Evolutionary conservation across 2,329 filamentous ascomycete genomes (phyloP), one percentile per base, ranked within the genome.

Genomic region (Arachnopeziza araneosa): DNA sequence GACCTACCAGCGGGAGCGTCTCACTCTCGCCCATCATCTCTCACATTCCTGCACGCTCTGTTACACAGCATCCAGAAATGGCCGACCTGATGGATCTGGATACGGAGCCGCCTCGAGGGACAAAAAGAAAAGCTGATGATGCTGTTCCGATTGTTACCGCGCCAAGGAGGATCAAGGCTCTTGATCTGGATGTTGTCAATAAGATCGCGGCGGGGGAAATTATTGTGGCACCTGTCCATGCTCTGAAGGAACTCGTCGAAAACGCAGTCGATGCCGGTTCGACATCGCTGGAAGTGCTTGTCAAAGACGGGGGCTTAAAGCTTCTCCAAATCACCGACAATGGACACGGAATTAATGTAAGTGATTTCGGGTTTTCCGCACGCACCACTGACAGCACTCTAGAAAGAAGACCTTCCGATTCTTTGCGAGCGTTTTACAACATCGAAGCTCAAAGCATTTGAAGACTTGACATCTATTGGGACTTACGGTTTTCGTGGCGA

Each of bases 401-500:
- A 96, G 90, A 91, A 89, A 81, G 92, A 96, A 65, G 95, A 99
- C 73, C 73, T 99, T 62, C 81, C 89, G 1, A 96, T 99, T 60
- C 80, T 99, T 3, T 99, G 95, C 71, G 92, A 98, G 74, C 87
- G 95, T 55, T 97, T 97, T 72, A 99, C 95, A 10, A 99, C 95
- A 0, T 98, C 93, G 14, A 99, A 99, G 73, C 81, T 99, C 60
- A 92, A 95, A 68, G 84, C 85, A 5, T 99, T 99, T 67, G 93
- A 98, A 73, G 95, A 99, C 73, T 79, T 99, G 54, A 85, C 85
- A 50, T 90, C 87, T 4, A 98, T 99, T 65, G 88, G 87, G 55
- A 98, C 95, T 1, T 99, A 99, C 74, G 95, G 95, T n/a, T 99
- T 99, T 71, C 89, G 95, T 57, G 95, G 95, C 58, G 95, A 99